These are phyloP conservation scores for Carex littledalei DNA, from an alignment of 176 grass and related monocot genomes.

Conservation along the genomic window DNA sequence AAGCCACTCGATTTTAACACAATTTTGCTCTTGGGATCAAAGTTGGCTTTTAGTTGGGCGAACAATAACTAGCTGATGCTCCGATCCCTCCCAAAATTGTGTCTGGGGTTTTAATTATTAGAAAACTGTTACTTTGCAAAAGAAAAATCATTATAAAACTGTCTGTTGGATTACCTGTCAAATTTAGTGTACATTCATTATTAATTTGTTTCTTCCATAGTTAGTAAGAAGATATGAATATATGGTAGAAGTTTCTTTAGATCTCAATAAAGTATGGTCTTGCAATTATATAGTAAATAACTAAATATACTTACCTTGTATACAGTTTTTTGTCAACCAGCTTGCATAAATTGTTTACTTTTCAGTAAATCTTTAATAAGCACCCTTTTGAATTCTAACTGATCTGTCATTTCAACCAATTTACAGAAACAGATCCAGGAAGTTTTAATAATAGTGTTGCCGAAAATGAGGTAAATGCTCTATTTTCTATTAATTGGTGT, in stretches of 20 bases:
- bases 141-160: background rate
- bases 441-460: slow-evolving; percentile 98
- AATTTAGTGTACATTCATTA: background rate
- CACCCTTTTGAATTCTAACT: background rate
- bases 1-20: background rate
- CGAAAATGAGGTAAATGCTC: slow-evolving; percentile 55
- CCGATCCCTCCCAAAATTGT: background rate
- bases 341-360: background rate
- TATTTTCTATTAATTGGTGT: background rate
- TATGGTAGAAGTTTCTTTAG: background rate
- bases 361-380: background rate
- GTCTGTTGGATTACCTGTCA: background rate
- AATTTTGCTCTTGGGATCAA: background rate
- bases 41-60: background rate
- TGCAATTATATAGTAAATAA: background rate
- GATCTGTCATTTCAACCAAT: background rate
- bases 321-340: background rate
- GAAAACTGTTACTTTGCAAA: background rate
- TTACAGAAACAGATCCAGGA: slow-evolving; percentile 67
- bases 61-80: background rate
- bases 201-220: background rate
- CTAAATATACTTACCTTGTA: background rate
- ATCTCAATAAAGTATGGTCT: background rate
- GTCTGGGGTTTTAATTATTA: background rate
- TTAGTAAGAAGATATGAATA: background rate